These are phyloP conservation scores for Litsea cubeba DNA, from an alignment of 164 flowering plant species.

Conservation along the genomic window DNA sequence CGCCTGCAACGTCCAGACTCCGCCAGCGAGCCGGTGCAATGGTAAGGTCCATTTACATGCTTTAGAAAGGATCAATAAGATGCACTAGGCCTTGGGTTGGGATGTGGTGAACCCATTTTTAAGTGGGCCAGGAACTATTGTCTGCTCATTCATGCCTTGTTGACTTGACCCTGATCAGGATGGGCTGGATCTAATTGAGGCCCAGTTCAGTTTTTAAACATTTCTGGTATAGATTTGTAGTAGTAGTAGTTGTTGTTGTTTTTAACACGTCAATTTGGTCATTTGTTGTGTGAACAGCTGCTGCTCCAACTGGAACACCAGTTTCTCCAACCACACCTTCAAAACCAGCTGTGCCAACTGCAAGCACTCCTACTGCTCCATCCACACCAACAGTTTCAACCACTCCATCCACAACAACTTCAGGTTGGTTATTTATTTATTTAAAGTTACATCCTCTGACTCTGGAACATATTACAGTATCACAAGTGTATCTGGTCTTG, in stretches of 20 bases:
- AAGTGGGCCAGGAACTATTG: no score
- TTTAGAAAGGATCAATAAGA: background rate
- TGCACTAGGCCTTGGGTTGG: background rate
- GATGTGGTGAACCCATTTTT: no score
- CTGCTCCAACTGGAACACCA: constrained; percentile 6
- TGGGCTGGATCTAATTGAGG: no score
- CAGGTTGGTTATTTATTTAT: constrained; percentile 11
- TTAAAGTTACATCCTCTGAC: background rate
- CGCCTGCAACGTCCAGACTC: constrained; percentile 75
- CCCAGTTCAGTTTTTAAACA: no score
- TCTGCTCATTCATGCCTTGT: no score
- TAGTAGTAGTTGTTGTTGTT: background rate
- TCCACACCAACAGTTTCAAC: background rate
- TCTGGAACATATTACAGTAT: background rate
- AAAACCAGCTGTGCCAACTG: background rate
- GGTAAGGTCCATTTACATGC: constrained; percentile 25
- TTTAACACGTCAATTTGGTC: background rate
- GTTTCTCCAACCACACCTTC: constrained; percentile 1
- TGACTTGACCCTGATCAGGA: background rate
- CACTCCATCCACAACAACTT: constrained; percentile 10
- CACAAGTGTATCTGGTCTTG: background rate
- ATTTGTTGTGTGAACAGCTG: constrained; percentile 16
- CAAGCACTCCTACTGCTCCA: background rate
- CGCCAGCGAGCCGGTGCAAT: constrained; percentile 53
- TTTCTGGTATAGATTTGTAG: background rate